Conservation (phyloP, 768 basidiomycete genomes). For the Hydnomerulius pinastri region DNA sequence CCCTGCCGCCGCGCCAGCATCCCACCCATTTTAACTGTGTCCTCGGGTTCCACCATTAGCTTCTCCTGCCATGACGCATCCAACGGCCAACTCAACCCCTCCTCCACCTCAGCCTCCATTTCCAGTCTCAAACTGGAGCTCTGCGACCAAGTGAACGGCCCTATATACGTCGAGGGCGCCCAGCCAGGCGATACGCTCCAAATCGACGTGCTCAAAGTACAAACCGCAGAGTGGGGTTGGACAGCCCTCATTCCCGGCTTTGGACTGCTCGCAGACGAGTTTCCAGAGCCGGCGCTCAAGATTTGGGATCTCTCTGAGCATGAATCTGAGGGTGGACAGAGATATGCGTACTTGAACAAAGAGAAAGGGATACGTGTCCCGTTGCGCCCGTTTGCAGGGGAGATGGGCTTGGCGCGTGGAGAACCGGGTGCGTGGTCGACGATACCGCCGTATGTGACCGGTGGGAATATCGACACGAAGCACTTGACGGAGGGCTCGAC, state of each 20-base stretch:
- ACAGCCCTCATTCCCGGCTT: slow-evolving; percentile 61
- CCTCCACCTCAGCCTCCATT: slow-evolving; percentile 40
- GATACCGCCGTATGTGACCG: slow-evolving; percentile 62
- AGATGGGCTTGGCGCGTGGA: slow-evolving; percentile 63
- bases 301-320: slow-evolving; percentile 49
- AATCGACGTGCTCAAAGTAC: slow-evolving; percentile 56
- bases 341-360: slow-evolving; percentile 53
- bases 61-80: slow-evolving; percentile 68
- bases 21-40: slow-evolving; percentile 47
- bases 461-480: slow-evolving; percentile 63
- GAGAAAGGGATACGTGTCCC: slow-evolving; percentile 50
- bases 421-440: slow-evolving; percentile 55
- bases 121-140: slow-evolving; percentile 45
- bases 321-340: slow-evolving; percentile 23
- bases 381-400: slow-evolving; percentile 58
- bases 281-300: slow-evolving; percentile 50
- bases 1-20: slow-evolving; percentile 38
- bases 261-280: slow-evolving; percentile 59
- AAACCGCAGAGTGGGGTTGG: slow-evolving; percentile 64
- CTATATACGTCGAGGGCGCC: slow-evolving; percentile 54
- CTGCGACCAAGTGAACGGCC: slow-evolving; percentile 62
- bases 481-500: slow-evolving; percentile 57
- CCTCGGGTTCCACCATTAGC: slow-evolving; percentile 54
- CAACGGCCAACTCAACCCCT: slow-evolving; percentile 55
- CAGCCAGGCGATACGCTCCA: slow-evolving; percentile 58